Evolutionary conservation across 2,329 filamentous ascomycete species (phyloP).

Genomic region (Sclerotinia spermophila): DNA sequence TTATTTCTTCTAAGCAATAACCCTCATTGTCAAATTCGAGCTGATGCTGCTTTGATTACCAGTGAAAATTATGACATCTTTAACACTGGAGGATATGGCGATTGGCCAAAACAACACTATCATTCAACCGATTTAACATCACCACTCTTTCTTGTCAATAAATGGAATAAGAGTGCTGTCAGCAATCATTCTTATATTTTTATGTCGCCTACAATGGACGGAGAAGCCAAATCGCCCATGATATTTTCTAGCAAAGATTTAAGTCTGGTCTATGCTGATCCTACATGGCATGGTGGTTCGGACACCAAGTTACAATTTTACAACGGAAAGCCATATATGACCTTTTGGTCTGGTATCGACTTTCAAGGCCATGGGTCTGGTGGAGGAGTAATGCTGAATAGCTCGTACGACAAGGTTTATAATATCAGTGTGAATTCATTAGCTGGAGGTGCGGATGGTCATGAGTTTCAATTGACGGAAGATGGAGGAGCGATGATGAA

Average conservation of each 20-base stretch:
- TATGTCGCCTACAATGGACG: slow-evolving; percentile 5
- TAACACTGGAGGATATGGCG: slow-evolving; percentile 9
- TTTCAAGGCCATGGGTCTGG: slow-evolving; percentile 12
- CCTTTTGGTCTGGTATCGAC: slow-evolving; percentile 11
- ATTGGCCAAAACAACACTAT: slow-evolving; percentile 6
- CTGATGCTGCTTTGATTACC: slow-evolving; percentile 5
- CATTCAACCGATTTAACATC: slow-evolving; percentile 9
- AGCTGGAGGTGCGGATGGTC: slow-evolving; percentile 11
- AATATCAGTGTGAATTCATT: slow-evolving; percentile 1
- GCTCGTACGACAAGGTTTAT: slow-evolving; percentile 5
- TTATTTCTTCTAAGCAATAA: neutral
- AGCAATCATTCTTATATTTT: slow-evolving; percentile 16
- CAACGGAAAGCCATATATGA: slow-evolving; percentile 8
- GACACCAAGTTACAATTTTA: slow-evolving; percentile 9
- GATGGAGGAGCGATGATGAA: slow-evolving; percentile 14
- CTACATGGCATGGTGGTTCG: slow-evolving; percentile 5
- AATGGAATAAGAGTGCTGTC: slow-evolving; percentile 6
- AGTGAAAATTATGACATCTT: slow-evolving; percentile 4
- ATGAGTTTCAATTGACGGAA: slow-evolving; percentile 12
- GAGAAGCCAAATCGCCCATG: neutral
- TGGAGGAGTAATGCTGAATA: slow-evolving; percentile 9
- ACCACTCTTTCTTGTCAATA: slow-evolving; percentile 12
- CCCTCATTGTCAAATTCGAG: neutral
- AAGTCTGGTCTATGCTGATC: slow-evolving; percentile 13
- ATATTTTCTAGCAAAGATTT: slow-evolving; percentile 16